A percentile compares a stretch with the other conserved stretches of the same genome.
Evolutionary conservation across 2,329 filamentous ascomycete species (phyloP).

Genomic region (Xylaria sp.): DNA sequence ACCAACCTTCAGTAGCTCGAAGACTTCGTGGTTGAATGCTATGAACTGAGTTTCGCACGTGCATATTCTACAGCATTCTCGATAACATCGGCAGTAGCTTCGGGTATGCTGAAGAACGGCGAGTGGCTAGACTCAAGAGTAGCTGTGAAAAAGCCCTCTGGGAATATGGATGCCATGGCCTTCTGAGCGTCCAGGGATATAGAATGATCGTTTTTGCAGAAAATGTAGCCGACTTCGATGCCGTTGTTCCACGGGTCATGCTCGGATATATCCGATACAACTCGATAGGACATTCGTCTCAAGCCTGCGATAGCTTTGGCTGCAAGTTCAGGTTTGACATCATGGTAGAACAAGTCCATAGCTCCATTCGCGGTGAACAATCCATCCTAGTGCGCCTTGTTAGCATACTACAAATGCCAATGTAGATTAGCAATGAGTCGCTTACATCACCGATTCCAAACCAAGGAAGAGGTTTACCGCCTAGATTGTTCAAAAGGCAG

Average conservation of each 20-base stretch:
- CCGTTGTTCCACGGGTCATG: neutral
- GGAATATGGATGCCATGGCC: slow-evolving; percentile 2
- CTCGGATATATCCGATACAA: neutral
- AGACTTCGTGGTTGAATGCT: neutral
- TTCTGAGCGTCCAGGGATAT: neutral
- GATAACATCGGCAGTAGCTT: neutral
- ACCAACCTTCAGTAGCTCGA: neutral
- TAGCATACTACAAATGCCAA: neutral
- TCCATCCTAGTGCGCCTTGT: neutral
- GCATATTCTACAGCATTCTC: neutral
- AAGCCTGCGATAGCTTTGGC: neutral
- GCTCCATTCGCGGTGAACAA: neutral
- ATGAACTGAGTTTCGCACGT: neutral
- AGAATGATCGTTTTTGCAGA: neutral
- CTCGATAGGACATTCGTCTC: neutral
- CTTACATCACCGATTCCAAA: neutral
- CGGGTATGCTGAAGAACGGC: neutral
- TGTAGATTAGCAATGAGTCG: neutral
- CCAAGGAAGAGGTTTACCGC: neutral
- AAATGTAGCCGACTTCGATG: neutral
- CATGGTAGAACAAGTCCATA: neutral
- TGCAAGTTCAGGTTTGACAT: neutral
- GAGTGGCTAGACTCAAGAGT: neutral
- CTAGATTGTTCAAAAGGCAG: neutral
- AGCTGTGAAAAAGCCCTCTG: neutral